Evolutionary conservation across 192 early-diverging fungal genomes (phyloP), one percentile per base, ranked within the genome.

Genomic region (Backusella tuberculispora): DNA sequence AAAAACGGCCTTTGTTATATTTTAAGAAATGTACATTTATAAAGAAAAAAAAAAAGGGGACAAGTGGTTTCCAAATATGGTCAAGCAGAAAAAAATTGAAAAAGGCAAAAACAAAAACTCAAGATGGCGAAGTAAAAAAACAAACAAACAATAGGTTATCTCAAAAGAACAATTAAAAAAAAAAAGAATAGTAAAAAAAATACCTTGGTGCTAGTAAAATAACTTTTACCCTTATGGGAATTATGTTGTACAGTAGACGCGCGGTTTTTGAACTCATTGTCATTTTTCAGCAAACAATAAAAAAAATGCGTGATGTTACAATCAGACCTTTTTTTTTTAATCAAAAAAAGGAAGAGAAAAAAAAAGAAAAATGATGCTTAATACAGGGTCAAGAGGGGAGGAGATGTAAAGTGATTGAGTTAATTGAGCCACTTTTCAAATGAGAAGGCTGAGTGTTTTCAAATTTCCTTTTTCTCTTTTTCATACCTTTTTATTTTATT

Each of bases 211-310:
- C 47, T 50, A 19, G 17, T 50, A 50, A 50, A 50, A 50, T 50
- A 50, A 50, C 47, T 50, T 50, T 50, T 50, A 50, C 47, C 47
- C 7, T 50, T 19, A 50, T 5, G 8, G 19, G 7, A 9, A 21
- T 21, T 42, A 5, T 5, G 41, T 42, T 42, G 41, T 42, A 2
- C 50, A 56, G 8, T 6, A 24, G 24, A n/a, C n/a, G n/a, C n/a
- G n/a, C 50, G 50, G 50, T 2, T 21, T 56, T 56, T 56, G 19
- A 56, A 56, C 19, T 8, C 24, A 56, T 56, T 56, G 50, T 56
- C 50, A 21, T 56, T 56, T 42, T 56, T 56, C 19, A 56, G 50
- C 50, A 56, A 24, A 56, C 50, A 56, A 56, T 56, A 56, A 56
- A 56, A 21, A 24, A n/a, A n/a, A n/a, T n/a, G n/a, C n/a, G n/a